Base-by-base conservation (phyloP, 805 yeast genomes). In the Suhomyces sp. region DNA sequence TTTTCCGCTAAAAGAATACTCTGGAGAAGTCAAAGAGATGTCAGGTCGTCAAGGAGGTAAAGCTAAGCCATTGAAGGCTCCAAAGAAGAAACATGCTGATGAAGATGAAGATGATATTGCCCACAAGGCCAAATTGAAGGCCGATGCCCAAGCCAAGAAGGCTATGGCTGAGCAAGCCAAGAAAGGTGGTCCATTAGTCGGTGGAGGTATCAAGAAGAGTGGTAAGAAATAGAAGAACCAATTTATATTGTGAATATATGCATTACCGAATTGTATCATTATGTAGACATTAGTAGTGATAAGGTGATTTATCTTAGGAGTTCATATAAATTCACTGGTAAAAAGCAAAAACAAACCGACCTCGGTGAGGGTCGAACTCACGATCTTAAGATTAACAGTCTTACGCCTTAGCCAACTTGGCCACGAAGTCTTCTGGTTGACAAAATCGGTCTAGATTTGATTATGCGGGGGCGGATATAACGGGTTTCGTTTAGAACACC, bases 31-130 rank as follows among this genome's bases (percentile, higher is more conserved):
- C 21, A 43, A 17, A 37, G 39, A 43, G 44, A 90, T 91, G 97
- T 90, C 97, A 47, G 91, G 96, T 64, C 91, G 97, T 78, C 97
- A 92, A 79, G 97, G 97, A 67, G 97, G 97, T 66, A 92, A 92
- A 71, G 84, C 92, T 54, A 92, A 92, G 84, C 97, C 91, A 76
- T 77, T 87, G 61, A 87, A 87, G 82, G 84, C 84, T 7, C 87
- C 93, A 60, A 93, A 89, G 86, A 90, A 90, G 82, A 80, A 81
- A 65, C 78, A 76, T 51, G 87, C 85, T 56, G 90, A 86, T 27
- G 68, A 73, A 55, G 96, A 91, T 68, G 97, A 92, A 2, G 97
- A 92, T 53, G 97, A 91, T 57, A 50, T 79, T 25, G 97, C 97
- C 4, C 91, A 85, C 81, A 89, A 89, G 77, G 93, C 87, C 65